Evolutionary conservation across 305 asterid genomes (phyloP), one percentile per base, ranked within the genome.

Genomic region (Fraxinus platypoda): DNA sequence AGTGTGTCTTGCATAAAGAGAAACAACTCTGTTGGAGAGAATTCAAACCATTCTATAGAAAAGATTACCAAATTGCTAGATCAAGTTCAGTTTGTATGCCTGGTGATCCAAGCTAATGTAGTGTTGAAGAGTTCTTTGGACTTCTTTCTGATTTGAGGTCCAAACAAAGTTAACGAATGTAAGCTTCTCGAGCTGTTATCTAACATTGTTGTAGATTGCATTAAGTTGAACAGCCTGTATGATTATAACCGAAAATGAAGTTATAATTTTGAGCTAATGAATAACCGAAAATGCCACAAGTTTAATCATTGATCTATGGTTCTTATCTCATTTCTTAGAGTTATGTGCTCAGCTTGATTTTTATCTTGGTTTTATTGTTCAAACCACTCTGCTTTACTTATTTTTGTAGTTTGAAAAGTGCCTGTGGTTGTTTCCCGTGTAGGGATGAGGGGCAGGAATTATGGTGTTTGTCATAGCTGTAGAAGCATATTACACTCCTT

Each of bases 21-120:
- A 85, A 87, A 87, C 31, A 78, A 26, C 26, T 64, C 89, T 6
- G 81, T 78, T 76, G 88, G 87, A 21, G 83, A 81, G 78, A 83
- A 75, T 81, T 82, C 81, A 38, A 49, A 23, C 59, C 76, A 19
- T 72, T 76, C 78, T 76, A 43, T 26, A 78, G 75, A 52, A 59
- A 25, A 21, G 80, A 81, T 75, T 83, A 26, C 43, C 78, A 77
- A 78, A 79, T 77, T 82, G 74, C 64, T 54, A 64, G 78, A 84
- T 81, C 88, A 34, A 59, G 64, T 62, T 71, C 81, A 23, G 78
- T 19, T 82, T 8, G 85, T 34, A 84, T 78, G 76, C 83, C 80
- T 73, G 82, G 75, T 49, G 78, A 76, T 78, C 66, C 75, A 26
- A 77, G 85, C 62, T 68, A 77, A 81, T 37, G 79, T 74, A 62